Conservation (phyloP, 2,329 filamentous ascomycete genomes). For the Amphichorda felina region DNA sequence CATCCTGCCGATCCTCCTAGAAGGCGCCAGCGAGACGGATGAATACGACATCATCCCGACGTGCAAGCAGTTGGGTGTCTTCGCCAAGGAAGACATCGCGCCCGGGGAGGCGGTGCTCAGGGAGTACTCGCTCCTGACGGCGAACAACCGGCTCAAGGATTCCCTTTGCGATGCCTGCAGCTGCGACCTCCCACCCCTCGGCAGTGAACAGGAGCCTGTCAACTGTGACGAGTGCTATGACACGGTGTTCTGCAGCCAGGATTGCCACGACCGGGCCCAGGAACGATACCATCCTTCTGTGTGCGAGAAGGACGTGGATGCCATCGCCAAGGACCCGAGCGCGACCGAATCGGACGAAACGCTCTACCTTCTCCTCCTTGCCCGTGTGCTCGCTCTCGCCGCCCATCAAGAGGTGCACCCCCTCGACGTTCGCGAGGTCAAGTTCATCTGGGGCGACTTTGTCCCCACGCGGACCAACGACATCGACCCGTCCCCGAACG, state of each 20-base stretch:
- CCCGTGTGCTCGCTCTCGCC: slow-evolving; percentile 51
- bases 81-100: slow-evolving; percentile 70
- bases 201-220: slow-evolving; percentile 30
- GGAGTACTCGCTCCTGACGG: slow-evolving; percentile 79
- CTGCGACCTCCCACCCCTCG: slow-evolving; percentile 52
- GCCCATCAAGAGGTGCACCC: slow-evolving; percentile 49
- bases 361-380: slow-evolving; percentile 50
- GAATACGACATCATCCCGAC: slow-evolving; percentile 39
- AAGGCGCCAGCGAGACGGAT: slow-evolving; percentile 37
- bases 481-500: slow-evolving; percentile 39
- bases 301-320: slow-evolving; percentile 55
- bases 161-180: slow-evolving; percentile 85
- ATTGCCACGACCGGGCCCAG: slow-evolving; percentile 45
- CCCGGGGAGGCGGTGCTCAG: slow-evolving; percentile 66
- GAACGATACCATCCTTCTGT: slow-evolving; percentile 51
- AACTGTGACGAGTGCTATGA: slow-evolving; percentile 51
- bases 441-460: slow-evolving; percentile 61
- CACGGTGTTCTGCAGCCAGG: slow-evolving; percentile 52
- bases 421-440: slow-evolving; percentile 50
- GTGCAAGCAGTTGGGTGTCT: slow-evolving; percentile 75
- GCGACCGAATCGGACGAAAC: slow-evolving; percentile 47
- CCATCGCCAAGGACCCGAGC: slow-evolving; percentile 51
- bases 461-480: slow-evolving; percentile 38
- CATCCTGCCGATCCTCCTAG: slow-evolving; percentile 59
- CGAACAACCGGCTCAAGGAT: slow-evolving; percentile 79